phyloP scores from a whole-genome alignment of 192 early-diverging fungal genomes.

The Backusella circina region DNA sequence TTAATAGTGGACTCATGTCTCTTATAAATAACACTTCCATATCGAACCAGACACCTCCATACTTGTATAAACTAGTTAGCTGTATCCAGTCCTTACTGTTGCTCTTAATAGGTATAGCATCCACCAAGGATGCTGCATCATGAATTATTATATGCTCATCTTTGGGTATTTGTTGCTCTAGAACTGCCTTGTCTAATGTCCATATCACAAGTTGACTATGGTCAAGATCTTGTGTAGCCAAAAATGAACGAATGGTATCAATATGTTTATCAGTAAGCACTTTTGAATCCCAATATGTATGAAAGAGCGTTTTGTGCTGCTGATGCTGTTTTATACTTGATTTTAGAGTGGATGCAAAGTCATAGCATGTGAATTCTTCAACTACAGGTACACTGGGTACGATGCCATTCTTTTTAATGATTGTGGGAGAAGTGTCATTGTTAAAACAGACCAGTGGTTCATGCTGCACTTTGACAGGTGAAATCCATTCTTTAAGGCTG shows the following conservation, averaged over 20 bases:
- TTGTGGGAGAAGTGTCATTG: background rate
- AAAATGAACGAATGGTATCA: slow-evolving; percentile 21
- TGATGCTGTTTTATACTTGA: background rate
- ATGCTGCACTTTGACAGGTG: background rate
- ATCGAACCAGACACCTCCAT: slow-evolving; percentile 36
- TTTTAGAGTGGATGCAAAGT: background rate
- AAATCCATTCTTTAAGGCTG: background rate
- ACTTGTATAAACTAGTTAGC: slow-evolving; percentile 19
- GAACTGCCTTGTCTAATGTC: slow-evolving; percentile 1
- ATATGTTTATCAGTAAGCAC: slow-evolving; percentile 13
- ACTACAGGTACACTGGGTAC: background rate
- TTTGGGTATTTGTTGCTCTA: background rate
- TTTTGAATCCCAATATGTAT: background rate
- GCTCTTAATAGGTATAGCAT: background rate
- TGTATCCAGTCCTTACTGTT: slow-evolving; percentile 1
- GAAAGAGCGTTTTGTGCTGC: background rate
- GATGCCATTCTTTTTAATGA: background rate
- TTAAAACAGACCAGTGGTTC: background rate
- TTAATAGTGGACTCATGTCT: slow-evolving; percentile 20
- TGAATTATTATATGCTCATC: background rate
- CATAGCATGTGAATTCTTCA: background rate
- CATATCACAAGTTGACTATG: slow-evolving; percentile 17
- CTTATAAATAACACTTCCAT: slow-evolving; percentile 19
- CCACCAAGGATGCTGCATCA: background rate
- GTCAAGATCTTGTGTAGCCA: slow-evolving; percentile 20